Percentiles rank a stretch among this genome's conserved stretches.
Evolutionary conservation across 2,329 filamentous ascomycete genomes (phyloP).

Genomic region (Clonostachys sp.): DNA sequence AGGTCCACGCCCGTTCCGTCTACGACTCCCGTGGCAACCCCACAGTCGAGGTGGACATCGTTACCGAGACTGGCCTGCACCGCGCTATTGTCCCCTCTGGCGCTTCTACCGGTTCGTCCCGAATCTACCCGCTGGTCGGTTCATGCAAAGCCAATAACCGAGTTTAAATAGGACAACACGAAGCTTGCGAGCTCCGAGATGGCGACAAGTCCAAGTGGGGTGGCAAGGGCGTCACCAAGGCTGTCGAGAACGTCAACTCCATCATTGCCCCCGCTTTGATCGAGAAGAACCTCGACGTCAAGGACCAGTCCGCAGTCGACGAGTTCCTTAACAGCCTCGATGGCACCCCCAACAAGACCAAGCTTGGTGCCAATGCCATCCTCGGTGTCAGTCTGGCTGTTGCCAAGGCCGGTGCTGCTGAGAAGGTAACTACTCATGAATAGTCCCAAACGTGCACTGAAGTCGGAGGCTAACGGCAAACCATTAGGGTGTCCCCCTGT

Average conservation of each 20-base stretch:
- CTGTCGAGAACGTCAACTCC: conserved; percentile 81
- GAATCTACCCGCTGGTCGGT: conserved; percentile 9
- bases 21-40: conserved; percentile 99
- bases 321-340: conserved; percentile 83
- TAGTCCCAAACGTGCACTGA: background rate
- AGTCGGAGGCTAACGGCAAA: background rate
- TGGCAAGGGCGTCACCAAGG: conserved; percentile 84
- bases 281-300: conserved; percentile 77
- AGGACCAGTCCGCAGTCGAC: conserved; percentile 81
- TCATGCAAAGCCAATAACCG: conserved; percentile 16
- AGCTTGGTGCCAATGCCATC: conserved; percentile 85
- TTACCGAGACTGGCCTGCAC: conserved; percentile 94
- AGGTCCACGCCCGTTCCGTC: conserved; percentile 89
- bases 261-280: conserved; percentile 77
- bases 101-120: conserved; percentile 78
- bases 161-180: conserved; percentile 66
- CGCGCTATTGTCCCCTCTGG: conserved; percentile 96
- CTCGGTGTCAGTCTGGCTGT: conserved; percentile 80
- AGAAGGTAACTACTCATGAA: conserved; percentile 54
- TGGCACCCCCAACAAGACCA: conserved; percentile 80
- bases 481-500: conserved; percentile 68
- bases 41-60: conserved; percentile 95
- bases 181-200: conserved; percentile 87
- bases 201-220: conserved; percentile 83
- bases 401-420: conserved; percentile 84